A percentile compares a stretch with the other conserved stretches of the same genome.
phyloP scores from a whole-genome alignment of 73 alveolate genomes.

The Paramecium sexaurelia region DNA sequence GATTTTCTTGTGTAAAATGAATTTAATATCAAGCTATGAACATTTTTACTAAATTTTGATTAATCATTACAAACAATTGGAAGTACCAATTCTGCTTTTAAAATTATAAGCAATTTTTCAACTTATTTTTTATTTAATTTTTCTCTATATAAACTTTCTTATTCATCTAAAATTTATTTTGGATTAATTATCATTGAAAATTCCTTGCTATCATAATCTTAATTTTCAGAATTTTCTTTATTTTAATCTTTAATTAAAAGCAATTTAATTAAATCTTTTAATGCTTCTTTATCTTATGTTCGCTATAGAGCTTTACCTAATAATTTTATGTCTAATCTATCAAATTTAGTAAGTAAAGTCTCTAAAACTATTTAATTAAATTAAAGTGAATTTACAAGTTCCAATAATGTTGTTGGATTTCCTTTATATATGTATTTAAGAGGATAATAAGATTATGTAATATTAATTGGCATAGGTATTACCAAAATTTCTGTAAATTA shows the following conservation, averaged over 20 bases:
- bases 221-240: neutral
- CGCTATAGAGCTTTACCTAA: neutral
- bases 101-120: neutral
- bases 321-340: neutral
- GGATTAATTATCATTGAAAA: neutral
- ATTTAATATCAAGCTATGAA: neutral
- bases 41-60: neutral
- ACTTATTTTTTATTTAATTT: neutral
- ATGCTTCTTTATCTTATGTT: neutral
- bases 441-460: neutral
- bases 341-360: neutral
- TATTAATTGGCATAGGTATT: neutral
- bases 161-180: neutral
- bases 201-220: neutral
- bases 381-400: neutral
- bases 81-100: neutral
- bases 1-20: neutral
- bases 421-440: neutral
- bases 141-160: neutral
- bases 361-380: neutral
- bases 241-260: neutral
- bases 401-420: neutral
- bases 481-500: neutral
- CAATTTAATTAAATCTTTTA: neutral
- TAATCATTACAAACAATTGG: neutral